Evolutionary conservation across 768 basidiomycete genomes (phyloP).

Genomic region (Lepiota venenata): DNA sequence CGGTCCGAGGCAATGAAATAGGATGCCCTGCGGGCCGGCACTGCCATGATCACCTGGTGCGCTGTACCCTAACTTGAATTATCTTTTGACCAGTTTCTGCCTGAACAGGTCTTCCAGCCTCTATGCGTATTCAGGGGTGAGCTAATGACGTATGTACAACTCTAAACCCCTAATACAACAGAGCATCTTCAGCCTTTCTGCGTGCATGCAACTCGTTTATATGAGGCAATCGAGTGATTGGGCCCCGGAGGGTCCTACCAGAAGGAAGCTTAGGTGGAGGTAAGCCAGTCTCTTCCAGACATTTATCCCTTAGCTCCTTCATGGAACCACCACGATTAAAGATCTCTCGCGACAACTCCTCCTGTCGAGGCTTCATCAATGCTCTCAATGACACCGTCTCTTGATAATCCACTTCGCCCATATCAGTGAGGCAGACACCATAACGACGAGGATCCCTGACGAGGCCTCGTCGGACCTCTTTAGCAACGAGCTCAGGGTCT

Average conservation of each 20-base stretch:
- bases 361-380: slow-evolving; percentile 17
- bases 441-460: slow-evolving; percentile 21
- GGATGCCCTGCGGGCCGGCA: no score
- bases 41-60: no score
- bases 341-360: slow-evolving; percentile 13
- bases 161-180: background rate
- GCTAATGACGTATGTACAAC: background rate
- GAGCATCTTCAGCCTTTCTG: slow-evolving; percentile 17
- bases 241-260: slow-evolving; percentile 19
- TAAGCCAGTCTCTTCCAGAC: slow-evolving; percentile 22
- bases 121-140: background rate
- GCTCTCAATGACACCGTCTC: slow-evolving; percentile 18
- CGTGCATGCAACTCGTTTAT: slow-evolving; percentile 18
- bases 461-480: slow-evolving; percentile 23
- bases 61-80: background rate
- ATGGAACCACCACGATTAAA: slow-evolving; percentile 24
- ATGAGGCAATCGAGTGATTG: slow-evolving; percentile 16
- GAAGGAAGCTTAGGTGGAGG: slow-evolving; percentile 21
- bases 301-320: slow-evolving; percentile 18
- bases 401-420: slow-evolving; percentile 16
- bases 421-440: slow-evolving; percentile 20
- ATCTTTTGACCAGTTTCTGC: no score
- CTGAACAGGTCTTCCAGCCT: no score
- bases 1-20: no score
- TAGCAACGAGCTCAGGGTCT: slow-evolving; percentile 23